Base-by-base conservation (phyloP, 106 monocot species). In the Alisma plantagoaquatica region DNA sequence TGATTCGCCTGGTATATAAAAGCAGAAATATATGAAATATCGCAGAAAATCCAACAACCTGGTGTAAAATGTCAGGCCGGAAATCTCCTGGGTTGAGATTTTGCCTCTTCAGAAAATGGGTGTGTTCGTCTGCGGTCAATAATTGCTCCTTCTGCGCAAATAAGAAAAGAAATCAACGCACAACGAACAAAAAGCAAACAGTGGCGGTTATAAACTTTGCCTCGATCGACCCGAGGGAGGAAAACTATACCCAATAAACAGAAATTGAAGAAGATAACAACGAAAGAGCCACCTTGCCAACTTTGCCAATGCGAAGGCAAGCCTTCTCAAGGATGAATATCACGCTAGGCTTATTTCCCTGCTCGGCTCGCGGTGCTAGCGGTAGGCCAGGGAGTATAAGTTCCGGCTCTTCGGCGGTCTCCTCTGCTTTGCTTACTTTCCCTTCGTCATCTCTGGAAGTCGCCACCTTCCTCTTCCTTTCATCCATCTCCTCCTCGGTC, bases 31-130 rank as follows among this genome's bases (percentile, higher is more conserved):
- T 27, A 27, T 6, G 35, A 7, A 7, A 38, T n/a, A n/a, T n/a
- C n/a, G n/a, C n/a, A 18, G n/a, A 20, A 38, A 41, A 15, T 0
- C 2, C 5, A 65, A 23, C 28, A 35, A 69, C 69, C 69, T 69
- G 69, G 52, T 69, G 69, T n/a, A 69, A 1, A 22, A 69, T 69
- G 23, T 69, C 69, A 24, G 69, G 69, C 11, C 69, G 59, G 31
- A 69, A 69, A 10, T 69, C 69, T 1, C 60, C 69, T 22, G 69
- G 69, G 60, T 69, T 60, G 10, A 43, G 41, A 16, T 52, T 60
- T 32, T 69, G 59, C 9, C 52, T 69, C 30, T 12, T 53, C 26
- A 69, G 42, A 53, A 53, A 69, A 53, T 21, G 59, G 21, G 52
- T 42, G 18, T 69, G 58, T 23, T 69, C 69, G 46, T 69, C 69